A percentile compares a stretch with the other conserved stretches of the same genome.
phyloP scores from a whole-genome alignment of 306 rosid species.

The Pyrus pyrifolia region DNA sequence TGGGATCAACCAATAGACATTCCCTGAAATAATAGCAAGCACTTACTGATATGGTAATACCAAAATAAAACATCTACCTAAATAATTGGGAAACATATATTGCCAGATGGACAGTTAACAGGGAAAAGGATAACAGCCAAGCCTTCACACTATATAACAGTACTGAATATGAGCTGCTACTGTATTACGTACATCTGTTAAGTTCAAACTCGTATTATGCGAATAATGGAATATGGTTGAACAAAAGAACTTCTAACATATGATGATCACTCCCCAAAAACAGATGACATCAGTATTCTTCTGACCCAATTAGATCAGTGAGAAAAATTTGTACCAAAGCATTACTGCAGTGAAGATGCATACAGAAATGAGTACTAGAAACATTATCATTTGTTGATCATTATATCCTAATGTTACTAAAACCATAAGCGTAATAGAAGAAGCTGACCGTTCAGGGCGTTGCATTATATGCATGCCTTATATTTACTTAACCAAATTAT shows the following conservation, averaged over 20 bases:
- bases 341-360: background rate
- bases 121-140: background rate
- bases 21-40: conserved; percentile 44
- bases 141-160: background rate
- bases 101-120: background rate
- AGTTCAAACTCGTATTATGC: background rate
- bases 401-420: background rate
- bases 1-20: conserved; percentile 83
- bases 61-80: background rate
- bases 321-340: background rate
- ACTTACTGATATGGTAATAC: background rate
- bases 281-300: background rate
- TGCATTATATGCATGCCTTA: background rate
- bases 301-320: background rate
- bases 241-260: background rate
- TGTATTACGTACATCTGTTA: background rate
- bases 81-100: background rate
- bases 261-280: background rate
- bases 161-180: background rate
- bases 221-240: background rate
- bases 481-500: background rate
- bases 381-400: background rate
- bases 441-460: no score
- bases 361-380: background rate
- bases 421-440: background rate